Evolutionary conservation across 768 basidiomycete species (phyloP), one percentile per base, ranked within the genome.

Genomic region (Tubosaeta sp.): DNA sequence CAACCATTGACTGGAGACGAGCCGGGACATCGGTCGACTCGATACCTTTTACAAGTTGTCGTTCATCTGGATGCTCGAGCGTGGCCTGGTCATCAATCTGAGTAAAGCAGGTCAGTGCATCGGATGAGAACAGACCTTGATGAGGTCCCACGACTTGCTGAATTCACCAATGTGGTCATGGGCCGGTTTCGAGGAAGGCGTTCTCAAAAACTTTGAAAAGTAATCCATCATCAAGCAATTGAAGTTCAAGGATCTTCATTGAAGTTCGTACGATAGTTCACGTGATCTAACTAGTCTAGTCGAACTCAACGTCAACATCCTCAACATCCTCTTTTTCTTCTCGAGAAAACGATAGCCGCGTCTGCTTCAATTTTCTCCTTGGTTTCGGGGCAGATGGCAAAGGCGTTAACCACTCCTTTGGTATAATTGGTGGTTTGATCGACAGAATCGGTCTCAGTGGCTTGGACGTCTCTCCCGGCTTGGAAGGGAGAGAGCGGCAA

Each of bases 61-160:
- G 79, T 72, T 97, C 93, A 69, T 97, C 92, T 0, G 94, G 93
- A 64, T 88, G 78, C 44, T 81, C 71, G n/a, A 97, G 79, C 5
- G 89, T 94, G 58, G 82, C 82, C 93, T 95, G 59, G 17, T 47
- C 38, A 26, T 22, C 19, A 39, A 53, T 51, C 32, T 27, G 48
- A n/a, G 65, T 57, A 29, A 59, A 38, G 33, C 45, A 22, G 35
- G 27, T 17, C 14, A 10, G 14, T 10, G 12, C n/a, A 43, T 17
- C 3, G 9, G 6, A 55, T 13, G 54, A 54, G 27, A 45, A 43
- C 71, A 42, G 42, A 88, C 90, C 76, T 88, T 85, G 70, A 91
- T 76, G 37, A 76, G 67, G 55, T 75, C 76, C 90, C 90, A 93
- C 55, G 89, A 88, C 55, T 71, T 80, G 58, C 82, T 79, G 64